Evolutionary conservation across 306 rosid genomes (phyloP).

Genomic region (Amphicarpaea edgeworthii): DNA sequence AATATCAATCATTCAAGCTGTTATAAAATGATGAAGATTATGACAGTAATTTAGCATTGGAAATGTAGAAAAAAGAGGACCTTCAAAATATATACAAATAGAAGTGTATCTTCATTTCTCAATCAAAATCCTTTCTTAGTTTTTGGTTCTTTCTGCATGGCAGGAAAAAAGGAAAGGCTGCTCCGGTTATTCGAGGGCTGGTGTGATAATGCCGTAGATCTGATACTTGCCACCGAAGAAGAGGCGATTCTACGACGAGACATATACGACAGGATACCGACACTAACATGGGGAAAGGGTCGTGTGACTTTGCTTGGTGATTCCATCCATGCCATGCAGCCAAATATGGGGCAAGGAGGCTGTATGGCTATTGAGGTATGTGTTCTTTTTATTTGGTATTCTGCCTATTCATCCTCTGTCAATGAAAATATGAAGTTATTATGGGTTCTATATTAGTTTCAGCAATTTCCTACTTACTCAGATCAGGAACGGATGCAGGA

Average conservation of each 20-base stretch:
- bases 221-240: constrained; percentile 75
- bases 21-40: constrained; percentile 8
- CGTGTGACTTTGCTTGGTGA: constrained; percentile 85
- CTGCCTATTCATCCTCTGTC: neutral
- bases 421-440: neutral
- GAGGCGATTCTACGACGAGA: constrained; percentile 79
- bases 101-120: constrained; percentile 5
- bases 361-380: constrained; percentile 92
- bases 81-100: neutral
- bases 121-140: constrained; percentile 24
- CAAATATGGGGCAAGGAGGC: constrained; percentile 89
- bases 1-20: neutral
- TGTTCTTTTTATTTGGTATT: neutral
- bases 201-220: constrained; percentile 88
- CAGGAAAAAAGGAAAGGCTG: constrained; percentile 85
- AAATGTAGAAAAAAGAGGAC: neutral
- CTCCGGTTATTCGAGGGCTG: constrained; percentile 76
- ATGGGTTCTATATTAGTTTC: constrained; percentile 22
- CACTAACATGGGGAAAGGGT: constrained; percentile 80
- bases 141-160: constrained; percentile 27
- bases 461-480: constrained; percentile 16
- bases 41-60: constrained; percentile 1
- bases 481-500: neutral
- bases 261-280: constrained; percentile 75
- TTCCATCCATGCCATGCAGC: constrained; percentile 91